Base-by-base conservation (phyloP, 768 basidiomycete genomes). In the Tubosaeta brunneosetosa region DNA sequence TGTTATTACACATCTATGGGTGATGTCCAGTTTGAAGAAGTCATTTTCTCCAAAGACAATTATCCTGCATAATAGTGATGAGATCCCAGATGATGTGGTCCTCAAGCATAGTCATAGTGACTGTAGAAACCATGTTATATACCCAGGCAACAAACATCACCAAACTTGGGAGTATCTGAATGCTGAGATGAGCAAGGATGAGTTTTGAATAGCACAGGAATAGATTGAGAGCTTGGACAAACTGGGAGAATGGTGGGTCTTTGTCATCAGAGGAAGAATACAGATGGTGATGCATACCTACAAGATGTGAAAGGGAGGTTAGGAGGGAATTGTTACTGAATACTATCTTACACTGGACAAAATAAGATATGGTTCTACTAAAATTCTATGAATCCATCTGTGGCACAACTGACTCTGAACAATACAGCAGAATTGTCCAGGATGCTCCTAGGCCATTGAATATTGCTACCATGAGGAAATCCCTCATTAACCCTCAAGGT, bases 141-240 rank as follows among this genome's bases (percentile, higher is more conserved):
- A 48, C 2, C 14, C 19, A 5, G 9, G 22, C 17, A 1, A 19
- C 33, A 19, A 8, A 3, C 0, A 14, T 2, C 13, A 1, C 10
- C 27, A 6, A 5, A 33, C 16, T 1, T 38, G 44, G 44, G 3
- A 1, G 0, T 31, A 44, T 16, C 10, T 46, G 2, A 16, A 34
- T 33, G 1, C 32, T 6, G 8, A 19, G 3, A 34, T 17, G 6
- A 34, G 32, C 8, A 16, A 32, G 29, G 31, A 12, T 2, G 1
- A 10, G n/a, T 46, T 56, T 6, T 56, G 51, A 51, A 45, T 56
- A 43, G 19, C 48, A 0, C 51, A 53, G 29, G 55, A 54, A 6
- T 50, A 57, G 10, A 37, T 57, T 0, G 16, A 3, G 1, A 54
- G 49, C 17, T 13, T 57, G 5, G 19, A 9, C 0, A 1, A 16